Evolutionary conservation across 108 stramenopile genomes (phyloP).

Genomic region (Fistulifera solaris): DNA sequence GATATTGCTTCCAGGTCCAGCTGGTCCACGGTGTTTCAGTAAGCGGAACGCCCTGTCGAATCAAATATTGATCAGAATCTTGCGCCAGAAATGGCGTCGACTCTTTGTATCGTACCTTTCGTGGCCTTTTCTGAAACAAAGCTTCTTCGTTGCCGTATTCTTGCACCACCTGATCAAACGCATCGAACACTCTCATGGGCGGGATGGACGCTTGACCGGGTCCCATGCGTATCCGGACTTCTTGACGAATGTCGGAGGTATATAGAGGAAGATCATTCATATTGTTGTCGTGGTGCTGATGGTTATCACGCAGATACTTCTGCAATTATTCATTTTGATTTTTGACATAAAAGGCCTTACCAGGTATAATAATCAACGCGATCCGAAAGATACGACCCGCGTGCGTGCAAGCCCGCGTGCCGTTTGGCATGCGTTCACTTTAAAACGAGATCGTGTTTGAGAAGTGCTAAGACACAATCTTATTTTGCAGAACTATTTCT

Average conservation of each 20-base stretch:
- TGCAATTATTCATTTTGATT: too few relatives aligned
- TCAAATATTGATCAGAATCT: background rate
- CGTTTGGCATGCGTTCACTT: too few relatives aligned
- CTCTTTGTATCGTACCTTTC: constrained; percentile 10
- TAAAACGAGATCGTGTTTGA: too few relatives aligned
- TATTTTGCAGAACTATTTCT: too few relatives aligned
- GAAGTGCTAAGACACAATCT: too few relatives aligned
- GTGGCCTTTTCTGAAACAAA: constrained; percentile 18
- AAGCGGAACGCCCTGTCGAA: background rate
- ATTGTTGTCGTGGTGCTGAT: too few relatives aligned
- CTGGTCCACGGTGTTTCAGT: constrained; percentile 19
- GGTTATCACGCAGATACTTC: too few relatives aligned
- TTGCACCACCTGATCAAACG: constrained; percentile 13
- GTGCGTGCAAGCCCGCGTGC: too few relatives aligned
- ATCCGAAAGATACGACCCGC: too few relatives aligned
- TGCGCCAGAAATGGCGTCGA: background rate
- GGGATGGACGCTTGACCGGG: constrained; percentile 3
- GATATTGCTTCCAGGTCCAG: constrained; percentile 42
- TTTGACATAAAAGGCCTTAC: too few relatives aligned
- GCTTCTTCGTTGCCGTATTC: constrained; percentile 19
- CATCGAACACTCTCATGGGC: constrained; percentile 14
- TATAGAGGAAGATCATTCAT: constrained; percentile 12
- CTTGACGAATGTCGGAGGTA: constrained; percentile 10
- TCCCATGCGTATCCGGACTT: constrained; percentile 17
- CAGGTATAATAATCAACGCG: too few relatives aligned